These are phyloP conservation scores for Colletotrichum spinosum DNA, from an alignment of 2,329 filamentous ascomycete genomes.

Conservation along the genomic window DNA sequence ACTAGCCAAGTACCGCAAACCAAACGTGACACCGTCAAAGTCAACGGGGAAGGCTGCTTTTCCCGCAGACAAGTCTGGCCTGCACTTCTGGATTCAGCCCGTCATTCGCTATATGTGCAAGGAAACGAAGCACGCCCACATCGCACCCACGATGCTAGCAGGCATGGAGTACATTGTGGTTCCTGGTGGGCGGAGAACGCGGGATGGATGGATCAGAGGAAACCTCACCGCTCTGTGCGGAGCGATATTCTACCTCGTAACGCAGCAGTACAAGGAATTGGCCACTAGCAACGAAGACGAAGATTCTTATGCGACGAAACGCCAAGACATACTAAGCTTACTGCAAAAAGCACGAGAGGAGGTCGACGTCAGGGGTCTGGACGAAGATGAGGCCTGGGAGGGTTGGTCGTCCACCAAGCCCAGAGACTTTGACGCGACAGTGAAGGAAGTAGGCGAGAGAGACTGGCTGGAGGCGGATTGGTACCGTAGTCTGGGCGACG, in stretches of 20 bases:
- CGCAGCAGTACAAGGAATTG: slow-evolving; percentile 59
- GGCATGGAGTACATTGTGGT: slow-evolving; percentile 72
- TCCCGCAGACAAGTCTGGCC: slow-evolving; percentile 47
- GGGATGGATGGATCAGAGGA: slow-evolving; percentile 61
- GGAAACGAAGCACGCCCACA: slow-evolving; percentile 67
- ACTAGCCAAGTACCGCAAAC: slow-evolving; percentile 49
- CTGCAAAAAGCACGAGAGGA: slow-evolving; percentile 52
- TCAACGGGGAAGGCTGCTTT: slow-evolving; percentile 49
- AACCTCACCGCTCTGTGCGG: slow-evolving; percentile 68
- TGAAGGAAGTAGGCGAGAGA: slow-evolving; percentile 66
- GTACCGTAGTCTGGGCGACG: slow-evolving; percentile 70
- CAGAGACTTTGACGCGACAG: slow-evolving; percentile 71
- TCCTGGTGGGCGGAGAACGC: slow-evolving; percentile 55
- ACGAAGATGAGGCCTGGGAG: slow-evolving; percentile 63
- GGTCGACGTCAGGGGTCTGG: slow-evolving; percentile 47
- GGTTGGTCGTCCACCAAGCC: slow-evolving; percentile 63
- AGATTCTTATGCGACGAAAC: slow-evolving; percentile 57
- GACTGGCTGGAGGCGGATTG: slow-evolving; percentile 73
- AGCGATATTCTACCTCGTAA: slow-evolving; percentile 71
- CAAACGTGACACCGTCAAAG: slow-evolving; percentile 49
- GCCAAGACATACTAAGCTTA: slow-evolving; percentile 52
- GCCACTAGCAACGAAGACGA: slow-evolving; percentile 53
- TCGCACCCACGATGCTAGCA: slow-evolving; percentile 79
- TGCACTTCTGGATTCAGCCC: slow-evolving; percentile 77
- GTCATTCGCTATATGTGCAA: slow-evolving; percentile 75